phyloP scores from a whole-genome alignment of 371 early-diverging fungal species.

The Mortierella sp. region DNA sequence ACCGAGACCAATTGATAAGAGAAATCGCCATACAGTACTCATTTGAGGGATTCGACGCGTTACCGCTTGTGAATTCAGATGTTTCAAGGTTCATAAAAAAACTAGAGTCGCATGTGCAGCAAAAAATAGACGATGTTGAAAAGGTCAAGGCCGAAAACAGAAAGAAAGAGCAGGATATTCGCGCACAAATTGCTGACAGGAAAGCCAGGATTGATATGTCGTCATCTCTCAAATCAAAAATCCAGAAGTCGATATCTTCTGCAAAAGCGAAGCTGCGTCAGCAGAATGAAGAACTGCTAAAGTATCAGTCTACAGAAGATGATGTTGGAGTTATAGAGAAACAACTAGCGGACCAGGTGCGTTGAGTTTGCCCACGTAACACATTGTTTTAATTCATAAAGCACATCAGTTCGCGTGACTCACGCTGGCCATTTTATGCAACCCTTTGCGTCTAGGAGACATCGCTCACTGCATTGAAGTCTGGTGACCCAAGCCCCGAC shows the following conservation, averaged over 20 bases:
- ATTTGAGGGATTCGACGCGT: slow-evolving; percentile 26
- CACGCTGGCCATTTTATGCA: not conserved
- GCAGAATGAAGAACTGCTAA: slow-evolving; percentile 24
- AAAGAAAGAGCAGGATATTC: slow-evolving; percentile 31
- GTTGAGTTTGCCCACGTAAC: not conserved
- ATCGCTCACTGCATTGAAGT: slow-evolving; percentile 10
- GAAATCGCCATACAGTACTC: slow-evolving; percentile 32
- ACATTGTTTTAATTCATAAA: not conserved
- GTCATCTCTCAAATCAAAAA: slow-evolving; percentile 28
- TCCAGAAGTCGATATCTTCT: slow-evolving; percentile 20
- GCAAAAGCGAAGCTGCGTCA: slow-evolving; percentile 33
- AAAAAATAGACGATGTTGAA: slow-evolving; percentile 21
- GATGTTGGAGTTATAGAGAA: slow-evolving; percentile 23
- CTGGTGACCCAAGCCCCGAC: slow-evolving; percentile 29
- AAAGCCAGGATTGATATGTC: slow-evolving; percentile 61
- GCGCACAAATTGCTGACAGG: slow-evolving; percentile 52
- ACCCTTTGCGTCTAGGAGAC: slow-evolving; percentile 17
- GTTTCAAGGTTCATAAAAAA: slow-evolving; percentile 31
- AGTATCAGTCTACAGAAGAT: slow-evolving; percentile 23
- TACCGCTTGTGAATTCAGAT: slow-evolving; percentile 28
- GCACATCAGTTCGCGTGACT: not conserved
- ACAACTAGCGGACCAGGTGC: slow-evolving; percentile 29
- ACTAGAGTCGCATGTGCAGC: slow-evolving; percentile 33
- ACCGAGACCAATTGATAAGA: slow-evolving; percentile 32
- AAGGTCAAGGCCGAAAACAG: slow-evolving; percentile 24